Conservation (phyloP, 257 asterid genomes). For the Gentiana dahurica region DNA sequence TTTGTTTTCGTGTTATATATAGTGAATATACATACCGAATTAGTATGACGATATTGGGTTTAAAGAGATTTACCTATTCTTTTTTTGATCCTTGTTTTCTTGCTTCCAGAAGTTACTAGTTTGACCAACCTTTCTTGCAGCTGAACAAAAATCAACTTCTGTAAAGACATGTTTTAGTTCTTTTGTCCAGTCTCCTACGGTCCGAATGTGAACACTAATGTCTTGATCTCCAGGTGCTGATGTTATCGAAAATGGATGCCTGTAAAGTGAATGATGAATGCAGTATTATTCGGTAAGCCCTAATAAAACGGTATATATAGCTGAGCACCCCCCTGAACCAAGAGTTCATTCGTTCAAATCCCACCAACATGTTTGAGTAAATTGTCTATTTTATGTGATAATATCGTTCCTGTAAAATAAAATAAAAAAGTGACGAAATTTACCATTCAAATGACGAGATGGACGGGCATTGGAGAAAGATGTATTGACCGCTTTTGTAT, state of each 20-base stretch:
- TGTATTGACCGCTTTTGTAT: constrained; percentile 83
- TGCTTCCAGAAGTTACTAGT: constrained; percentile 49
- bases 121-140: constrained; percentile 43
- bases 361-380: no score
- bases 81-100: constrained; percentile 45
- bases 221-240: constrained; percentile 92
- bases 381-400: no score
- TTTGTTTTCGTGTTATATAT: no score
- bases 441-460: constrained; percentile 91
- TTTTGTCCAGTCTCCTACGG: constrained; percentile 58
- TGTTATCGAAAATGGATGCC: constrained; percentile 97
- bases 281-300: no score
- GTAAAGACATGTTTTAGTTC: constrained; percentile 62
- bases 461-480: constrained; percentile 70
- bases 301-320: no score
- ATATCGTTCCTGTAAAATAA: no score
- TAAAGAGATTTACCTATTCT: constrained; percentile 52
- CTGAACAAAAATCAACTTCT: constrained; percentile 43
- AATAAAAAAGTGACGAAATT: constrained; percentile 3
- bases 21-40: no score
- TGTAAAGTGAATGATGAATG: constrained; percentile 22
- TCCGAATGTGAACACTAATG: constrained; percentile 78
- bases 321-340: no score
- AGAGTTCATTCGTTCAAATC: no score
- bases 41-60: no score